A percentile compares a stretch with the other conserved stretches of the same genome.
Evolutionary conservation across 306 rosid species (phyloP).

Genomic region (Prunus dulcis): DNA sequence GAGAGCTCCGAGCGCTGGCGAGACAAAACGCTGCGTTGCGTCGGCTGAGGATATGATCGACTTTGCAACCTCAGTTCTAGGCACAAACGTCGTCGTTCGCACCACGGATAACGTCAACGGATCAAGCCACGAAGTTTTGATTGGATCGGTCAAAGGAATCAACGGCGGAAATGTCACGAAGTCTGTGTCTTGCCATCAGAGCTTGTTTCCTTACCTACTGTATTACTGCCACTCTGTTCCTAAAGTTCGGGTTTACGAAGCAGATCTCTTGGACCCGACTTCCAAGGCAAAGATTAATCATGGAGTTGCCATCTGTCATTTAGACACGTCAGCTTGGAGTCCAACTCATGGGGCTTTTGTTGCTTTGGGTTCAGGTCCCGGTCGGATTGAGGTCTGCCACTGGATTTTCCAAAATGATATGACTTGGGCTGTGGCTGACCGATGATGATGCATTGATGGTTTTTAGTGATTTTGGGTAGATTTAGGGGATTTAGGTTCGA

Average conservation of each 20-base stretch:
- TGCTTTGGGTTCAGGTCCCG: conserved; percentile 77
- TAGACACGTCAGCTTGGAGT: conserved; percentile 89
- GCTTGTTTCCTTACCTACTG: conserved; percentile 74
- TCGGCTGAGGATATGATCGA: conserved; percentile 92
- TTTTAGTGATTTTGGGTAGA: neutral
- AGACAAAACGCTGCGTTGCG: conserved; percentile 81
- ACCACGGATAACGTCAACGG: conserved; percentile 58
- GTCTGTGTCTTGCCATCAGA: conserved; percentile 95
- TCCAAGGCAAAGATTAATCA: conserved; percentile 58
- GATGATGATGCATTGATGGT: neutral
- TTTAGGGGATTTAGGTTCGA: conserved; percentile 21
- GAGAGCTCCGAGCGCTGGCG: conserved; percentile 62
- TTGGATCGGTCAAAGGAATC: conserved; percentile 58
- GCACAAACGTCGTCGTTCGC: conserved; percentile 67
- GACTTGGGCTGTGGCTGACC: conserved; percentile 80
- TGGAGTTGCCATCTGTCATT: conserved; percentile 84
- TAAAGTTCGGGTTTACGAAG: conserved; percentile 84
- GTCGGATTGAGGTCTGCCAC: conserved; percentile 87
- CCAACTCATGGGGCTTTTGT: conserved; percentile 76
- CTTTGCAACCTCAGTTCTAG: conserved; percentile 72
- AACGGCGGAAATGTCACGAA: conserved; percentile 80
- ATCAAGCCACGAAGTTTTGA: conserved; percentile 46
- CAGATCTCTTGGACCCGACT: conserved; percentile 67
- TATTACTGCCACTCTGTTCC: conserved; percentile 96
- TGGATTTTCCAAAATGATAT: conserved; percentile 95